These are phyloP conservation scores for Penicillium sp. DNA, from an alignment of 2,329 filamentous ascomycete species.

Conservation along the genomic window DNA sequence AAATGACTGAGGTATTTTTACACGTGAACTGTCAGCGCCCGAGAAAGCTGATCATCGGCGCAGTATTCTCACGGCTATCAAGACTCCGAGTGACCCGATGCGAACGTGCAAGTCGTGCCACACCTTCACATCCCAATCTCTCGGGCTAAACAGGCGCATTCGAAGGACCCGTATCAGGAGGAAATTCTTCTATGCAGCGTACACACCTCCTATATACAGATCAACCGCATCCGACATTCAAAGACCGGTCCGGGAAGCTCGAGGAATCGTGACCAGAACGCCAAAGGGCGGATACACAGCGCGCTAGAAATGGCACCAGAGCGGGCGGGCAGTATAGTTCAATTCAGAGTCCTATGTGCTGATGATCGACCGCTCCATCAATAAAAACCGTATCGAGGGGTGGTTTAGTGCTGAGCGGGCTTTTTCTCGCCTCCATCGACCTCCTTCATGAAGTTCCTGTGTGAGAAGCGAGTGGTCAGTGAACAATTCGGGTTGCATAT, in stretches of 20 bases:
- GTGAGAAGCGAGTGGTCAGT: slow-evolving; percentile 1
- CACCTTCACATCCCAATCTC: too few relatives aligned
- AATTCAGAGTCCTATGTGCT: slow-evolving; percentile 15
- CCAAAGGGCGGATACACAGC: slow-evolving; percentile 12
- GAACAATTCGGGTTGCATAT: not conserved
- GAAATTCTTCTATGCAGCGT: slow-evolving; percentile 28
- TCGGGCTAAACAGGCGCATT: too few relatives aligned
- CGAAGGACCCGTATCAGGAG: slow-evolving; percentile 10
- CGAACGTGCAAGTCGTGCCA: not conserved
- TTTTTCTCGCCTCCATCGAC: slow-evolving; percentile 52
- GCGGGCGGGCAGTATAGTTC: slow-evolving; percentile 15
- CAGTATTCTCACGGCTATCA: not conserved
- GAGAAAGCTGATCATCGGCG: too few relatives aligned
- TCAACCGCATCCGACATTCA: slow-evolving; percentile 19
- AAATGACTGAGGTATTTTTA: too few relatives aligned
- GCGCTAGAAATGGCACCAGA: slow-evolving; percentile 13
- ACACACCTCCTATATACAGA: slow-evolving; percentile 31
- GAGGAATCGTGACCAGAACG: slow-evolving; percentile 5
- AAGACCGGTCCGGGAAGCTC: slow-evolving; percentile 12
- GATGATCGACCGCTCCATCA: slow-evolving; percentile 17
- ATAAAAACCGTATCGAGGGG: slow-evolving; percentile 14
- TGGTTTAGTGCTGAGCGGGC: slow-evolving; percentile 39
- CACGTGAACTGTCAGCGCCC: too few relatives aligned
- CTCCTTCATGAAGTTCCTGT: slow-evolving; percentile 55
- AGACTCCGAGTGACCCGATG: not conserved